Percentiles rank a stretch among this genome's conserved stretches.
Conservation (phyloP, 2,329 filamentous ascomycete genomes). For the Ramularia endophylla region DNA sequence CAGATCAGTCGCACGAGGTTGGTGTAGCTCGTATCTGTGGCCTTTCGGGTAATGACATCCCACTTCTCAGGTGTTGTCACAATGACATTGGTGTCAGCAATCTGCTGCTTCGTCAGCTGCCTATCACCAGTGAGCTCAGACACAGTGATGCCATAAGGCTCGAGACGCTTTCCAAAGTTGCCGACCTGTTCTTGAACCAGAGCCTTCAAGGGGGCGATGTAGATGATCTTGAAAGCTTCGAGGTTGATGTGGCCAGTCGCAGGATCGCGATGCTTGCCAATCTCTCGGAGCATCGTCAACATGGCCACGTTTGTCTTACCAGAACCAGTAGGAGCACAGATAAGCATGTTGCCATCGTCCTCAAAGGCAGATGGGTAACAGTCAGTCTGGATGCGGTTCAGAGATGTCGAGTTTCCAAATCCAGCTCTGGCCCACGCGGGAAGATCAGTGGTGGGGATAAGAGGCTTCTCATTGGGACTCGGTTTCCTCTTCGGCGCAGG, state of each 20-base stretch:
- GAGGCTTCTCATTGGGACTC: conserved; percentile 66
- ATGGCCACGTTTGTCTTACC: conserved; percentile 99
- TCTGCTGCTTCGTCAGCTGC: conserved; percentile 97
- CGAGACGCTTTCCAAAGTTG: conserved; percentile 88
- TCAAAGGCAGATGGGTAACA: conserved; percentile 88
- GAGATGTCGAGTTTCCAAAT: conserved; percentile 76
- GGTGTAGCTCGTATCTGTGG: conserved; percentile 93
- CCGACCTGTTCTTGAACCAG: conserved; percentile 97
- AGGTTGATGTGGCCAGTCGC: conserved; percentile 90
- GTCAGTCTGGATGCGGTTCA: conserved; percentile 94
- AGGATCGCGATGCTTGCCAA: conserved; percentile 88
- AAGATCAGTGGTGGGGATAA: conserved; percentile 79
- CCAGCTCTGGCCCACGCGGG: conserved; percentile 87
- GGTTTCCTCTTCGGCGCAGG: conserved; percentile 83
- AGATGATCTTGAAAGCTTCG: conserved; percentile 97
- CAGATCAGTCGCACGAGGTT: conserved; percentile 94
- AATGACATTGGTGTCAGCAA: conserved; percentile 94
- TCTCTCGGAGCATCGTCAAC: conserved; percentile 91
- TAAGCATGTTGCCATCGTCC: conserved; percentile 94
- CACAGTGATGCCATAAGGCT: conserved; percentile 85
- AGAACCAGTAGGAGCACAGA: conserved; percentile 94
- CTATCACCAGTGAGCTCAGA: conserved; percentile 96
- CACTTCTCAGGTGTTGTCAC: conserved; percentile 98
- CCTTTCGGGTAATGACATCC: conserved; percentile 98
- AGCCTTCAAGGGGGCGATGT: conserved; percentile 92